Conservation (phyloP, 768 basidiomycete species). For the Mycena olivaceomarginata region DNA sequence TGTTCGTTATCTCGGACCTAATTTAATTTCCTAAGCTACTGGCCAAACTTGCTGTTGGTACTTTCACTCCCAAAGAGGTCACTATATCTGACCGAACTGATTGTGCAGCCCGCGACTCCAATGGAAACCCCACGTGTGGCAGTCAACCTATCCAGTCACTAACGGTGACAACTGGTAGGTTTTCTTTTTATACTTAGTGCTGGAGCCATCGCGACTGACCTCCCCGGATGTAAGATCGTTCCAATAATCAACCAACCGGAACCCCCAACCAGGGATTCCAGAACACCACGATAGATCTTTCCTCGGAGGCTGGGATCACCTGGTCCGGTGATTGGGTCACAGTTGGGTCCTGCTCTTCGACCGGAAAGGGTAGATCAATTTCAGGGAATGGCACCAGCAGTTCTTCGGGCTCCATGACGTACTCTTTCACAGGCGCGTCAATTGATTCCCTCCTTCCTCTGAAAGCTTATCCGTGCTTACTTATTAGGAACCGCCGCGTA, state of each 20-base stretch:
- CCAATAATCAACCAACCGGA: background rate
- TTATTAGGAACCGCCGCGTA: slow-evolving; percentile 7
- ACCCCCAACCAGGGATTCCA: background rate
- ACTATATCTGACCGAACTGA: slow-evolving; percentile 4
- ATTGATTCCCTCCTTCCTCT: background rate
- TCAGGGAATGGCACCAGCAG: slow-evolving; percentile 2
- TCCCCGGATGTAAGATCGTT: background rate
- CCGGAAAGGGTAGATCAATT: background rate
- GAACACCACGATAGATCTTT: slow-evolving; percentile 13
- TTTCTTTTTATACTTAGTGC: background rate
- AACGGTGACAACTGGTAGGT: slow-evolving; percentile 3
- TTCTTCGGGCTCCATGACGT: background rate
- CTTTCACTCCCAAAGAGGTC: slow-evolving; percentile 3
- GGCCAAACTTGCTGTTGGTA: background rate
- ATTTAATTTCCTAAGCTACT: slow-evolving; percentile 6
- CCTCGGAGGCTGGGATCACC: slow-evolving; percentile 10
- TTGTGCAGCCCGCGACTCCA: slow-evolving; percentile 7
- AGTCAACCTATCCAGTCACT: slow-evolving; percentile 6
- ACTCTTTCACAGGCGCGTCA: slow-evolving; percentile 4
- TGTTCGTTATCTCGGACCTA: background rate
- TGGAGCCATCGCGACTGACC: background rate
- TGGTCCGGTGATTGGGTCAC: slow-evolving; percentile 12
- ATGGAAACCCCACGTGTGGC: slow-evolving; percentile 1
- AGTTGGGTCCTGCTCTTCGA: slow-evolving; percentile 6
- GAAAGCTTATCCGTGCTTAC: slow-evolving; percentile 5